phyloP scores from a whole-genome alignment of 768 basidiomycete species.

The Agaricus blazei region DNA sequence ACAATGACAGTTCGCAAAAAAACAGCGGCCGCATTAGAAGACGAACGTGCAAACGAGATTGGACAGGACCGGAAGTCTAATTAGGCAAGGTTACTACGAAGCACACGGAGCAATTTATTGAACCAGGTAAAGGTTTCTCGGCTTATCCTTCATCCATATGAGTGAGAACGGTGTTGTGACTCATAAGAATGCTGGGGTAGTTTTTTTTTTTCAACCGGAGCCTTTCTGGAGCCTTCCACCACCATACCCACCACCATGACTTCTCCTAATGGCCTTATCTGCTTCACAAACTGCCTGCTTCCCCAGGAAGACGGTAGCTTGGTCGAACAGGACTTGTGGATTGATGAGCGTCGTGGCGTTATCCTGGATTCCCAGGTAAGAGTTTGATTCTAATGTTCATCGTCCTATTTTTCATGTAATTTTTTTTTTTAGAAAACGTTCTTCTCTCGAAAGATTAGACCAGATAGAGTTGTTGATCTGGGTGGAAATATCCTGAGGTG shows the following conservation, averaged over 20 bases:
- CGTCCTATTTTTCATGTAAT: conserved; percentile 8
- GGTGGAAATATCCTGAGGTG: conserved; percentile 75
- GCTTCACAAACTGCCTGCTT: conserved; percentile 85
- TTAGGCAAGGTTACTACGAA: not conserved
- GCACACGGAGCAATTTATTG: conserved; percentile 1
- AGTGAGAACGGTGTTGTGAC: not conserved
- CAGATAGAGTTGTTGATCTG: conserved; percentile 61
- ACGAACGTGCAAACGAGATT: conserved; percentile 7
- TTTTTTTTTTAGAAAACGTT: conserved; percentile 52
- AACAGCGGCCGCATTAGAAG: not conserved
- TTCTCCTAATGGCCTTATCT: conserved; percentile 61
- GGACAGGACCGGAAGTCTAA: not conserved
- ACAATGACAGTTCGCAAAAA: not conserved
- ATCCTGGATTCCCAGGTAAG: conserved; percentile 73
- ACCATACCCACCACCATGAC: conserved; percentile 23
- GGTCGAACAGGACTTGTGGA: conserved; percentile 73
- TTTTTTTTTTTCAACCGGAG: not conserved
- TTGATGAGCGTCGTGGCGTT: conserved; percentile 67
- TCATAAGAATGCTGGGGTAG: not conserved
- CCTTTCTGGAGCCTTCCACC: not conserved
- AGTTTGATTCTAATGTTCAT: not conserved
- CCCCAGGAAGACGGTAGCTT: conserved; percentile 77
- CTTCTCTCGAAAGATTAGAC: conserved; percentile 55
- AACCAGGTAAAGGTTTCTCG: not conserved
- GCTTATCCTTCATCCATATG: conserved; percentile 3